Evolutionary conservation across 768 basidiomycete species (phyloP), one percentile per base, ranked within the genome.

Genomic region (Hericium coralloides): DNA sequence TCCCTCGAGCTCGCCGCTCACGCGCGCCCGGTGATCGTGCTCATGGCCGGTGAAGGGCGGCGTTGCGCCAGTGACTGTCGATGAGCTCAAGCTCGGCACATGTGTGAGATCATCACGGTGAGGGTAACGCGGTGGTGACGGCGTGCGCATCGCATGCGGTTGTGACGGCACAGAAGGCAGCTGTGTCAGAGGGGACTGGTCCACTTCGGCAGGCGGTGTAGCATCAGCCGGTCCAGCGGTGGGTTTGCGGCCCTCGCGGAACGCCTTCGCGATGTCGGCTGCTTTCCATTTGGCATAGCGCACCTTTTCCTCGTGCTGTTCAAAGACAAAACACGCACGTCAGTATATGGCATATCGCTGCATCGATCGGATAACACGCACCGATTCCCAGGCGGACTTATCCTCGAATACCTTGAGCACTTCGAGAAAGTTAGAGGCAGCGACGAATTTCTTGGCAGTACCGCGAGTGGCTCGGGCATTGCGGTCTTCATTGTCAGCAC

Each of bases 271-370:
- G 18, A 98, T 94, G 60, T 97, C 93, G 12, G 89, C 87, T 38
- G 95, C 95, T 69, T 98, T 98, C 95, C 97, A 99, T 69, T 97
- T 92, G 4, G 94, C 82, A 71, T 98, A 99, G 56, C 83, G 85
- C 38, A 95, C 82, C 71, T 97, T 98, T 60, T 89, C 89, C 63
- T 85, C 85, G 60, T 83, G 82, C 92, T 95, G 59, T 31, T 6
- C 0, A 57, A 62, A n/a, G 25, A 17, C 43, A 22, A 7, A 22
- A 45, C 43, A n/a, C 22, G 12, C 14, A 14, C 43, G 12, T 50
- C 49, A 50, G 22, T 45, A 9, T 18, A 20, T 18, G 8, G 14
- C 45, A 36, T 17, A 38, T 38, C 9, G 43, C 6, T 43, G 23
- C n/a, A 50, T 37, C n/a, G 43, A 15, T 38, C 31, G 17, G 26